Percentiles rank a stretch among this genome's conserved stretches.
phyloP scores from a whole-genome alignment of 148 eudicot species.

The Fagopyrum homotropicum region DNA sequence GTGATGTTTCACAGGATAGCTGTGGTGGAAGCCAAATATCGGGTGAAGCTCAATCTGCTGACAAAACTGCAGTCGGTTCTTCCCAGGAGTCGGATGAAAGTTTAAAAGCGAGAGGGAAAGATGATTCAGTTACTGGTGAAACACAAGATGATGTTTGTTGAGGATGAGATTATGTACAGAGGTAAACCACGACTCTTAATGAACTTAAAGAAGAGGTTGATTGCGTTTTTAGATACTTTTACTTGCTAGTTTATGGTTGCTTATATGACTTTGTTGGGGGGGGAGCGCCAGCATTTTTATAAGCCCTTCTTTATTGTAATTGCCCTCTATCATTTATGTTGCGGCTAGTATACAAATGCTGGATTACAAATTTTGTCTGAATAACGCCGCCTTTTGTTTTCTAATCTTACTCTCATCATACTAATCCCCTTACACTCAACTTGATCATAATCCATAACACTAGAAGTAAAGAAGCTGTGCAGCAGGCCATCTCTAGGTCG shows the following conservation, averaged over 20 bases:
- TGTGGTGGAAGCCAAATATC: conserved; percentile 27
- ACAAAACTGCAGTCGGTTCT: conserved; percentile 1
- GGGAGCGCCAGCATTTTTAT: not conserved
- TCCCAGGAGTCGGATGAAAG: not conserved
- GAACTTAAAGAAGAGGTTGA: not conserved
- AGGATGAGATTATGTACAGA: not conserved
- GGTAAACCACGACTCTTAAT: not conserved
- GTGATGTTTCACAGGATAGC: conserved; percentile 16
- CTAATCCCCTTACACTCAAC: not conserved
- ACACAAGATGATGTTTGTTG: conserved; percentile 2
- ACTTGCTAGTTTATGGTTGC: not conserved
- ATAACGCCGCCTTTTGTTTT: not conserved
- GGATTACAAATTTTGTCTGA: not conserved
- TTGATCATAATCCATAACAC: no score
- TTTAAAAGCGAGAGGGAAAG: not conserved
- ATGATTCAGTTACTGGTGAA: not conserved
- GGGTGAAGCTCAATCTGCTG: conserved; percentile 23
- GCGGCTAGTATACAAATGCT: not conserved
- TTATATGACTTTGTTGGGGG: not conserved
- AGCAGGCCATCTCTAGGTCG: no score
- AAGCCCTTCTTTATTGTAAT: not conserved
- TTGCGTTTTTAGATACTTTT: not conserved
- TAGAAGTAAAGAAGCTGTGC: no score
- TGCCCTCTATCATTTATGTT: not conserved
- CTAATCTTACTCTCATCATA: not conserved